A percentile compares a stretch with the other conserved stretches of the same genome.
These are phyloP conservation scores for Bathelium albidoporum DNA, from an alignment of 495 filamentous ascomycete species.

Conservation along the genomic window DNA sequence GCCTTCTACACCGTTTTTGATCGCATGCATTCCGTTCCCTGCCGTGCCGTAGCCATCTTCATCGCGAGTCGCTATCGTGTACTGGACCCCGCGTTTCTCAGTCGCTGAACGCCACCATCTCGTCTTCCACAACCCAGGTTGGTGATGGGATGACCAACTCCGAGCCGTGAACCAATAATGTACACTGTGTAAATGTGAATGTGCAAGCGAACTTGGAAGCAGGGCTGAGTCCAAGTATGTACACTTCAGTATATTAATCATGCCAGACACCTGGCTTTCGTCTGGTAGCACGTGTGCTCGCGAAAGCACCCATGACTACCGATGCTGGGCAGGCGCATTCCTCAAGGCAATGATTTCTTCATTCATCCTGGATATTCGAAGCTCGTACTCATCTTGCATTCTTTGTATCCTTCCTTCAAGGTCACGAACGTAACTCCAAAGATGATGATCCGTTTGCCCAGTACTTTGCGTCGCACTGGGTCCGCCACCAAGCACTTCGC, in stretches of 20 bases:
- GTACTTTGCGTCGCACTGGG: not conserved
- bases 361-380: slow-evolving; percentile 22
- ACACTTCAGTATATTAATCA: not conserved
- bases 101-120: not conserved
- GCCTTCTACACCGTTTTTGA: not conserved
- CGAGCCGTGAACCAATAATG: not conserved
- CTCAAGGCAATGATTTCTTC: slow-evolving; percentile 26
- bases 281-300: not conserved
- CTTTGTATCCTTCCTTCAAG: slow-evolving; percentile 24
- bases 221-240: not conserved
- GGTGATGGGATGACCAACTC: not conserved
- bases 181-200: not conserved
- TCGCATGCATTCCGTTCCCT: not conserved
- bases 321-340: not conserved
- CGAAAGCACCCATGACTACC: not conserved
- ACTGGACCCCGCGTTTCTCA: slow-evolving; percentile 1
- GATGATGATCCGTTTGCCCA: slow-evolving; percentile 16
- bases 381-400: slow-evolving; percentile 28
- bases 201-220: not conserved
- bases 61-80: slow-evolving; percentile 4
- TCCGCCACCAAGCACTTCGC: slow-evolving; percentile 24
- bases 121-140: not conserved
- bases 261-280: not conserved
- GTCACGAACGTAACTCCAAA: slow-evolving; percentile 26
- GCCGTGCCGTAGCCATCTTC: not conserved